Percentiles rank a stretch among this genome's conserved stretches.
phyloP scores from a whole-genome alignment of 805 yeast species.

The Spathaspora gorwiae region DNA sequence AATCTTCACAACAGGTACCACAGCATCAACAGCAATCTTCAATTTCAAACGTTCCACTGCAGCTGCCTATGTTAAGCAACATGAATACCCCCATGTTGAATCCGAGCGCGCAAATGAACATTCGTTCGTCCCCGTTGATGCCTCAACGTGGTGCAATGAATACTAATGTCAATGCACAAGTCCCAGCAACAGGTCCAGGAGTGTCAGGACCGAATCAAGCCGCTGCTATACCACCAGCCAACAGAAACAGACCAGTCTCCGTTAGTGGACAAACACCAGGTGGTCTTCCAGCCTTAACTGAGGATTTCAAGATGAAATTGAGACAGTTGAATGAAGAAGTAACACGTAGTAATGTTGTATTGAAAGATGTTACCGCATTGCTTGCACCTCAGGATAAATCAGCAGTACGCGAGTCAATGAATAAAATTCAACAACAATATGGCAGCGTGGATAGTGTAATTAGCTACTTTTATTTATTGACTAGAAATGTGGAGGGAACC shows the following conservation, averaged over 20 bases:
- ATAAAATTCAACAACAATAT: conserved; percentile 54
- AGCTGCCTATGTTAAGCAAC: conserved; percentile 6
- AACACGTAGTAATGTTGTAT: conserved; percentile 56
- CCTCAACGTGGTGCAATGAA: conserved; percentile 1
- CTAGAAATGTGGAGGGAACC: conserved; percentile 72
- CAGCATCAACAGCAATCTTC: conserved; percentile 14
- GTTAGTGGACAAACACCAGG: conserved; percentile 1
- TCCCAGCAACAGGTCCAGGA: not conserved
- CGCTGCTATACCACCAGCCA: conserved; percentile 11
- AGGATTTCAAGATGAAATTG: conserved; percentile 59
- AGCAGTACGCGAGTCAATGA: conserved; percentile 51
- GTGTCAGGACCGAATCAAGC: not conserved
- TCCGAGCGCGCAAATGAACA: conserved; percentile 6
- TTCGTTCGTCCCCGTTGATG: conserved; percentile 6
- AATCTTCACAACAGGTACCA: conserved; percentile 5
- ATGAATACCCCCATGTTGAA: conserved; percentile 7
- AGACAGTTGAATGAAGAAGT: conserved; percentile 67
- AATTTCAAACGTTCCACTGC: conserved; percentile 20
- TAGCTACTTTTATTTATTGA: conserved; percentile 71
- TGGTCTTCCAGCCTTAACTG: conserved; percentile 37
- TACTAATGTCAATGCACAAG: not conserved
- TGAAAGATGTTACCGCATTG: conserved; percentile 60
- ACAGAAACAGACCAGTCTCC: conserved; percentile 3
- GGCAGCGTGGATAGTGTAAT: conserved; percentile 70
- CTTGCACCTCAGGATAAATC: conserved; percentile 63